phyloP scores from a whole-genome alignment of 306 rosid species.

The Dalbergia oliveri region DNA sequence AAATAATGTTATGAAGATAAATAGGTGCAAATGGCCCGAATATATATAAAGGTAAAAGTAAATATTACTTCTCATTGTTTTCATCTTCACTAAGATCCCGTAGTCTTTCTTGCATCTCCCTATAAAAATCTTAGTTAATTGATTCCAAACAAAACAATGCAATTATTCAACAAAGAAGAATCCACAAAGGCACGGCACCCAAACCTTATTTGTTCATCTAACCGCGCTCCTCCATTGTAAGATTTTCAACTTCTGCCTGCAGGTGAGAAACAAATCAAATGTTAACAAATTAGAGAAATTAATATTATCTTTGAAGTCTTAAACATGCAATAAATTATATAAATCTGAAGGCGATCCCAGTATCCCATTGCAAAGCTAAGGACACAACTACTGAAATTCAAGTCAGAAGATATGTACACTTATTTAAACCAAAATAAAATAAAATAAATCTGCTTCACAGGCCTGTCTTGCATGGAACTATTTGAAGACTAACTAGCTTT shows the following conservation, averaged over 20 bases:
- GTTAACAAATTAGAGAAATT: constrained; percentile 32
- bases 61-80: constrained; percentile 79
- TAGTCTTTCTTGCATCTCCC: constrained; percentile 94
- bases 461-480: constrained; percentile 3
- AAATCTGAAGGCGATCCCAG: background rate
- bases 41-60: constrained; percentile 34
- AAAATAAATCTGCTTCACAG: constrained; percentile 13
- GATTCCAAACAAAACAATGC: constrained; percentile 21
- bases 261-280: constrained; percentile 40
- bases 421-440: constrained; percentile 38
- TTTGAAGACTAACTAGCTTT: constrained; percentile 21
- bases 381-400: constrained; percentile 22
- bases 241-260: constrained; percentile 91
- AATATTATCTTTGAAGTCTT: constrained; percentile 25
- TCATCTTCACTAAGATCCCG: constrained; percentile 88
- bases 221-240: constrained; percentile 71
- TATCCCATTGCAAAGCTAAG: constrained; percentile 34
- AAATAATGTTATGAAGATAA: constrained; percentile 33
- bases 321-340: constrained; percentile 13
- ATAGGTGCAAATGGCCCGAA: constrained; percentile 8
- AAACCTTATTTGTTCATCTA: constrained; percentile 93
- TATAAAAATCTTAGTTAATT: constrained; percentile 54
- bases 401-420: constrained; percentile 16
- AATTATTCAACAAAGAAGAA: constrained; percentile 39
- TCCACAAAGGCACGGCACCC: constrained; percentile 31